Conservation (phyloP, 2,329 filamentous ascomycete genomes). For the Fusarium subglutinans region DNA sequence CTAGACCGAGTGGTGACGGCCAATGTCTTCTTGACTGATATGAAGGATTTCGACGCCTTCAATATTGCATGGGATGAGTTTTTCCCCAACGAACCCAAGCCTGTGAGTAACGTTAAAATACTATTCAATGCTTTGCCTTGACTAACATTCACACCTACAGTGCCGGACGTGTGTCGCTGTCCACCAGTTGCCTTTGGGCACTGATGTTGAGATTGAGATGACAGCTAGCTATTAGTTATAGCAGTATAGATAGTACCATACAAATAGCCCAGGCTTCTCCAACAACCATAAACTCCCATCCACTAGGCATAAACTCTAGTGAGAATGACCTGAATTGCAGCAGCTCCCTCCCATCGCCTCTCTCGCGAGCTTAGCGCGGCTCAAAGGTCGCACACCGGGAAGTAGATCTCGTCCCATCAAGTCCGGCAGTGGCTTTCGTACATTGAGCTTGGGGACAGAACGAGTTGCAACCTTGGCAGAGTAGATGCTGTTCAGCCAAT, state of each 20-base stretch:
- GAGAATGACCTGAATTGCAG: not conserved
- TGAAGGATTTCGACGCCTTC: not conserved
- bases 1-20: not conserved
- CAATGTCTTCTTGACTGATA: conserved; percentile 5
- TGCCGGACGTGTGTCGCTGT: conserved; percentile 7
- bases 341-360: not conserved
- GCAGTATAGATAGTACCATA: accelerated
- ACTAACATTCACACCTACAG: not conserved
- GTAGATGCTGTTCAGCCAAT: conserved; percentile 6
- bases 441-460: not conserved
- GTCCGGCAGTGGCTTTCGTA: not conserved
- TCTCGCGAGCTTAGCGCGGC: not conserved
- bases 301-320: not conserved
- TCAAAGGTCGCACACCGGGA: not conserved
- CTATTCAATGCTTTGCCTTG: too few relatives aligned
- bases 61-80: conserved; percentile 12
- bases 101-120: not conserved
- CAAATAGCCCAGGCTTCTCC: not conserved
- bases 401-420: not conserved
- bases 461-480: not conserved
- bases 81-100: not conserved
- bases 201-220: conserved; percentile 16
- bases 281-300: not conserved
- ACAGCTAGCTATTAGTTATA: not conserved
- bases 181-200: not conserved